A percentile compares a stretch with the other conserved stretches of the same genome.
Conservation (phyloP, 345 rosid genomes). For the Pistacia vera region DNA sequence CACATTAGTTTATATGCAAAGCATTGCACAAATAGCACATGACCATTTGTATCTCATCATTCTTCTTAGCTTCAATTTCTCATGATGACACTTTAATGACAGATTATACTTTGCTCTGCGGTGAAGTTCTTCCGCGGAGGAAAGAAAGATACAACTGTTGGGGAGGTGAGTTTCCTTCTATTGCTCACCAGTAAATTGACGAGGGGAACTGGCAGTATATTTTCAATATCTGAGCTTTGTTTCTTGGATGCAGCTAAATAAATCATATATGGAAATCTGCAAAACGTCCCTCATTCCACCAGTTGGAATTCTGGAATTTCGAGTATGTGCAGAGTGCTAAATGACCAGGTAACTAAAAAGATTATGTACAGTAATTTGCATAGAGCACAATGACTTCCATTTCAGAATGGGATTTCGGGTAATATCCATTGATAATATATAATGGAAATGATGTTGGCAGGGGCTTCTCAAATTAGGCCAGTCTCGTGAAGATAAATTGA, state of each 20-base stretch:
- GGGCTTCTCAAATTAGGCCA: constrained; percentile 79
- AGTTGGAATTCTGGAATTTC: constrained; percentile 67
- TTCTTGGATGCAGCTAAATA: constrained; percentile 61
- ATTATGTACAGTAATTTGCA: neutral
- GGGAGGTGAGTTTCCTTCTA: constrained; percentile 54
- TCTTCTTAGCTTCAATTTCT: neutral
- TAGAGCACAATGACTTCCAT: neutral
- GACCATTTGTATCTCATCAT: neutral
- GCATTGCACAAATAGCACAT: neutral
- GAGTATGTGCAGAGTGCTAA: constrained; percentile 76
- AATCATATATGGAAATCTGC: constrained; percentile 67
- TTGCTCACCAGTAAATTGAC: constrained; percentile 2
- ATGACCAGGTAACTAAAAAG: constrained; percentile 67
- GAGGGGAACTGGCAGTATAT: neutral
- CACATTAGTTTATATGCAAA: neutral
- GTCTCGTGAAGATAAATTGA: constrained; percentile 69
- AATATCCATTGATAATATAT: neutral
- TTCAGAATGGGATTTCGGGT: neutral
- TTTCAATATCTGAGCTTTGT: constrained; percentile 10
- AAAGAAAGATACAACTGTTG: constrained; percentile 75
- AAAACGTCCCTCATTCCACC: constrained; percentile 69
- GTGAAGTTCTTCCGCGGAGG: constrained; percentile 75
- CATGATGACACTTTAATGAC: constrained; percentile 20
- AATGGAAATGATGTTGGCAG: constrained; percentile 30
- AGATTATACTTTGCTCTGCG: constrained; percentile 84